Evolutionary conservation across 805 yeast genomes (phyloP).

Genomic region (Kodamaea restingae): DNA sequence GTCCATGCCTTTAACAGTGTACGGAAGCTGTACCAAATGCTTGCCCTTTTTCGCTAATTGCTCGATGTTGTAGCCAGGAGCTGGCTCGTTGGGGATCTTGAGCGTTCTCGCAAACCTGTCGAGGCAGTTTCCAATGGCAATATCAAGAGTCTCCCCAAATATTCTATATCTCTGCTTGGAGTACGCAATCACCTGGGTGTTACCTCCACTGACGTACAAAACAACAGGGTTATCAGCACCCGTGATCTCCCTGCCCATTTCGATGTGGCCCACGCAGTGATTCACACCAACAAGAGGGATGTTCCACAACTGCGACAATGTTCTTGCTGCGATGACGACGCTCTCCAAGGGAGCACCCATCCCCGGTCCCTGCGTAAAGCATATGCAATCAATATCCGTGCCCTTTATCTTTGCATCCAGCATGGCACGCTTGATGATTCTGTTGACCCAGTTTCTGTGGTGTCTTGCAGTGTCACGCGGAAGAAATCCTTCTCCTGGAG

Average conservation of each 20-base stretch:
- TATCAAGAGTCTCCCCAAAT: constrained; percentile 98
- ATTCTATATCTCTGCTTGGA: constrained; percentile 90
- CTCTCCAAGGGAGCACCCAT: constrained; percentile 98
- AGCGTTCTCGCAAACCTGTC: constrained; percentile 94
- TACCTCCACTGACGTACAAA: constrained; percentile 95
- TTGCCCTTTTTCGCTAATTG: constrained; percentile 76
- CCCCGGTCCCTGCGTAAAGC: constrained; percentile 98
- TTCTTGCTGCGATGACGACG: constrained; percentile 89
- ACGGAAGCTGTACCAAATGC: constrained; percentile 73
- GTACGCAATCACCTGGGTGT: constrained; percentile 96
- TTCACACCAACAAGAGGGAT: constrained; percentile 91
- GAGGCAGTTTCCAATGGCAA: constrained; percentile 95
- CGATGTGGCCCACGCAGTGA: constrained; percentile 97
- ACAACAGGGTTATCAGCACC: constrained; percentile 98
- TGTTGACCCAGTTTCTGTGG: constrained; percentile 90
- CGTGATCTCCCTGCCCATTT: constrained; percentile 98
- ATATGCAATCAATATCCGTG: constrained; percentile 66
- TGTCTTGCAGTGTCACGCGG: constrained; percentile 97
- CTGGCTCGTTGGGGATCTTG: constrained; percentile 85
- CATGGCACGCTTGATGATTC: constrained; percentile 66
- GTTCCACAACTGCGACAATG: constrained; percentile 73
- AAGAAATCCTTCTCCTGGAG: constrained; percentile 97
- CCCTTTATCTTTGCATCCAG: constrained; percentile 52
- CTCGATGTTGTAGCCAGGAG: constrained; percentile 97
- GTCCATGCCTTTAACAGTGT: constrained; percentile 99